Evolutionary conservation across 2,329 filamentous ascomycete species (phyloP), one percentile per base, ranked within the genome.

Genomic region (Aschersonia sp.): DNA sequence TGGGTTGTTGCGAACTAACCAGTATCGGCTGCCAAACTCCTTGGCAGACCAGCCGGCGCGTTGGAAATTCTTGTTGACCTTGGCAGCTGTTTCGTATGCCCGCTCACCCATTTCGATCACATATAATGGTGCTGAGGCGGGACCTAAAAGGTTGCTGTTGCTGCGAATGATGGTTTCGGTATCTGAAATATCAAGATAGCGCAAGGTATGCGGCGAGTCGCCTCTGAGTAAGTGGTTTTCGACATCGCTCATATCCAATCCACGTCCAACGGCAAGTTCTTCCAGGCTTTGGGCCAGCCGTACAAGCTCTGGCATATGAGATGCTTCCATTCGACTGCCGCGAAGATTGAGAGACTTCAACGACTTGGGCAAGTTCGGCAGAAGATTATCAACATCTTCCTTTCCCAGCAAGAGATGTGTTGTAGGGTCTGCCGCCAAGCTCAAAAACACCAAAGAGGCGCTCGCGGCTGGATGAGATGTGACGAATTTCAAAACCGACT

Each of bases 121-220:
- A 54, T 85, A 80, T 10, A 92, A 74, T 2, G 86, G 85, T 45
- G 75, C 71, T 12, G 82, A 80, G 46, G 72, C 70, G 5, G 67
- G 60, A 45, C 74, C 72, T 40, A 87, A 73, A 12, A 89, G 66
- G 2, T 60, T 60, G 45, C 87, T 74, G 46, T 77, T 73, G 47
- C 77, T 72, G 5, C 75, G 75, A 46, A 75, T 71, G 51, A 87
- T 78, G 38, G 64, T 64, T 45, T 66, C 63, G 45, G 68, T 59
- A 59, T 86, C 84, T 41, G 82, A 86, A 44, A 89, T 74, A 58
- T 91, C 86, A 47, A 92, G 69, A 61, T 88, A 92, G 56, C 78
- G 81, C 30, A 92, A 72, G 31, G 74, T 74, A 51, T 82, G 76
- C 2, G 75, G 73, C 61, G 52, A 51, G 71, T 65, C 46, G 73